A percentile compares a stretch with the other conserved stretches of the same genome.
phyloP scores from a whole-genome alignment of 148 eudicot genomes.

The Arctostaphylos glauca region DNA sequence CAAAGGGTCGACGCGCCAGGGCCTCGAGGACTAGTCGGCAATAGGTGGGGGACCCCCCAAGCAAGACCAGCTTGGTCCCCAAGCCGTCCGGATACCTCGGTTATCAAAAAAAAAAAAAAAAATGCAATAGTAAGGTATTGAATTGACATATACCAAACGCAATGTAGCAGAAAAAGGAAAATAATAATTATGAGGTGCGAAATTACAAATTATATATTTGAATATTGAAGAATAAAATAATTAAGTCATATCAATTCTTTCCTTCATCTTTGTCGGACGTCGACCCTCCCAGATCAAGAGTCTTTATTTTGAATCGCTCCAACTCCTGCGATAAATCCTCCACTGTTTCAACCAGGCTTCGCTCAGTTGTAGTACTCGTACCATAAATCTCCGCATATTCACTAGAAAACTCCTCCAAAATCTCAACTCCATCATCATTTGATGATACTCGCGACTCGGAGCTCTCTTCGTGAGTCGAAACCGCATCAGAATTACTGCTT shows the following conservation, averaged over 20 bases:
- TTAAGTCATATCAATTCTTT: neutral
- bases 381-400: neutral
- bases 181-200: too few species aligned
- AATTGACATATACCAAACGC: too few species aligned
- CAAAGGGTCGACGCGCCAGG: too few species aligned
- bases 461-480: neutral
- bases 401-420: neutral
- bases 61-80: too few species aligned
- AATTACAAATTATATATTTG: too few species aligned
- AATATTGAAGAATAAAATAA: too few species aligned
- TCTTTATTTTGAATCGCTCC: conserved; percentile 26
- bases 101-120: too few species aligned
- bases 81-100: too few species aligned
- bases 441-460: neutral
- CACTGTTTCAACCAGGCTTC: conserved; percentile 18
- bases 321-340: conserved; percentile 23
- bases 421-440: neutral
- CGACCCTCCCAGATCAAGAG: conserved; percentile 13
- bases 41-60: too few species aligned
- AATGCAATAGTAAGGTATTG: too few species aligned
- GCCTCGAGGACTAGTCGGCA: too few species aligned
- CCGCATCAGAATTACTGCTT: neutral
- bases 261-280: neutral
- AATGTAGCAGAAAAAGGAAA: too few species aligned
- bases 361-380: neutral